Evolutionary conservation across 176 grass and related monocot genomes (phyloP), one percentile per base, ranked within the genome.

Genomic region (Microstegium vimineum): DNA sequence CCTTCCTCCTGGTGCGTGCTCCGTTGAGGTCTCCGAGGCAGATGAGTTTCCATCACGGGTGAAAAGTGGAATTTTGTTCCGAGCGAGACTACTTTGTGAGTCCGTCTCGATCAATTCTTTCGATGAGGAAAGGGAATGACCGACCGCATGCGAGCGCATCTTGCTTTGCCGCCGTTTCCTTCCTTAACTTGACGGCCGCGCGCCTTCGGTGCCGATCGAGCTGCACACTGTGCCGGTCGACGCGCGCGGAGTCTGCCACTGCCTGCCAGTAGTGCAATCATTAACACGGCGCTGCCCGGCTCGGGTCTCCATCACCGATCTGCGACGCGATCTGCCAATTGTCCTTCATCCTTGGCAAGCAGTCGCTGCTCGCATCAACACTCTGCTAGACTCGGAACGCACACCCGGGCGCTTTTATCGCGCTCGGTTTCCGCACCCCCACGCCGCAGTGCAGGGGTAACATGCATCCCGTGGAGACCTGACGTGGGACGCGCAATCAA

Each of bases 221-320:
- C n/a, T n/a, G n/a, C n/a, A n/a, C n/a, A n/a, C n/a, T n/a, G 37
- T 37, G 65, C 65, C 37, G 26, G 59, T 5, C 59, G 59, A 62
- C 26, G 59, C n/a, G n/a, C n/a, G n/a, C 46, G 46, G 47, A 51
- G 61, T 63, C 61, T 31, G 64, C 2, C 32, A n/a, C n/a, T n/a
- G n/a, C n/a, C n/a, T n/a, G n/a, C n/a, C n/a, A n/a, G n/a, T n/a
- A 69, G 68, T 23, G 22, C 66, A 71, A 75, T 64, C 71, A 36
- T 81, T 71, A 75, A 76, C 68, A 40, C 81, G 51, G 26, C 57
- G 26, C 16, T 5, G 45, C 47, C 4, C 47, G n/a, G 59, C 81
- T 32, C 69, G 45, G 40, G 69, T 54, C 79, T 71, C 76, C 30
- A 75, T 36, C 76, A 23, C 66, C 75, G 51, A 89, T 84, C 75